Conservation (phyloP, 73 alveolate genomes). For the Blepharisma japonicum region DNA sequence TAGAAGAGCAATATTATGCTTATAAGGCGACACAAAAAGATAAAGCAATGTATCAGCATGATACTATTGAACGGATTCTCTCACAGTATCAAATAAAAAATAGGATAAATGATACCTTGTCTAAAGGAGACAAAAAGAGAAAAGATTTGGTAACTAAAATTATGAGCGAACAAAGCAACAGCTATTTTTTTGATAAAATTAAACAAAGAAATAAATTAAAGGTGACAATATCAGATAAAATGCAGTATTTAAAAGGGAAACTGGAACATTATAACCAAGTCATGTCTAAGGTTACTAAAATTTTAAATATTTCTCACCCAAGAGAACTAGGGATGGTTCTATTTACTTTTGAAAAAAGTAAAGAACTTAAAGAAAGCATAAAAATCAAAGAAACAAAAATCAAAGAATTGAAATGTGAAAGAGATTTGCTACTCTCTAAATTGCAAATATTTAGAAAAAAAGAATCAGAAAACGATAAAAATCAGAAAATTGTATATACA, state of each 20-base stretch:
- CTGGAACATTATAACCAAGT: conserved; percentile 30
- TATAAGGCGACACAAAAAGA: conserved; percentile 27
- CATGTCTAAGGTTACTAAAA: conserved; percentile 39
- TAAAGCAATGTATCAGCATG: conserved; percentile 38
- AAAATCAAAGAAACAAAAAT: too few species aligned
- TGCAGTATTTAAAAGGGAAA: conserved; percentile 40
- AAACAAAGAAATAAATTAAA: conserved; percentile 32
- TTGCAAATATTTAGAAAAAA: too few species aligned
- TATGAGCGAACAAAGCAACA: conserved; percentile 37
- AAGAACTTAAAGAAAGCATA: conserved; percentile 31
- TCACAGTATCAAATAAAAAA: conserved; percentile 36
- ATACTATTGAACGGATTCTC: conserved; percentile 39
- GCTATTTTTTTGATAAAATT: conserved; percentile 32
- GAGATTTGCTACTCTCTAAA: too few species aligned
- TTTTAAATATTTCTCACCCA: conserved; percentile 44
- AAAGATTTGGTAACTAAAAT: conserved; percentile 31
- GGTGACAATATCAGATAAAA: conserved; percentile 36
- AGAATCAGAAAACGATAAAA: too few species aligned
- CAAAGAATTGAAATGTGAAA: too few species aligned
- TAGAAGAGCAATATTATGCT: conserved; percentile 7
- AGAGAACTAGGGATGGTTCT: conserved; percentile 37
- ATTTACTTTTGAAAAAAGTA: conserved; percentile 35
- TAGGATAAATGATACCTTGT: conserved; percentile 30
- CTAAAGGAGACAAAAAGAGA: conserved; percentile 37
- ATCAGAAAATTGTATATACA: too few species aligned